Conservation (phyloP, 106 monocot genomes). For the Iris macrosiphon region DNA sequence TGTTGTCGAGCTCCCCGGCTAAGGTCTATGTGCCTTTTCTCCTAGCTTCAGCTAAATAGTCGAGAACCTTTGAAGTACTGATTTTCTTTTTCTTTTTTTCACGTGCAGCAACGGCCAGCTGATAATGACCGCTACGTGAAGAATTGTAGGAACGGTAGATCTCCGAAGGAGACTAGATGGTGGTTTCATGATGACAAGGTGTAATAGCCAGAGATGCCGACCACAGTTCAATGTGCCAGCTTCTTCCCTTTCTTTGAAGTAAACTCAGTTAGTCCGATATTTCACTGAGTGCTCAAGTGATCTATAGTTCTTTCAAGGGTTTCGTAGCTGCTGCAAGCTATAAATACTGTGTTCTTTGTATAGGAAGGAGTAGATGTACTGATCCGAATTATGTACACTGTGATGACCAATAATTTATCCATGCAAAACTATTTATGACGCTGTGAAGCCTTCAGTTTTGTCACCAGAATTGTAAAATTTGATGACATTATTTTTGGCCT, state of each 20-base stretch:
- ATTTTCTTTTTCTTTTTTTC: too few species aligned
- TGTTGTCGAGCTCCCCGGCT: slow-evolving; percentile 52
- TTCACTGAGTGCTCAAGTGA: background rate
- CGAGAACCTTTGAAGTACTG: too few species aligned
- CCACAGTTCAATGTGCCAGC: background rate
- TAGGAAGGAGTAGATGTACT: slow-evolving; percentile 4
- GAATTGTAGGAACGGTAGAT: slow-evolving; percentile 34
- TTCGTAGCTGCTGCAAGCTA: slow-evolving; percentile 1
- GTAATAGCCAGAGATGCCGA: background rate
- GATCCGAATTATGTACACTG: background rate
- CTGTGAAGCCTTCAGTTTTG: too few species aligned
- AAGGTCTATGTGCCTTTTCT: slow-evolving; percentile 26
- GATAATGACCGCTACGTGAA: slow-evolving; percentile 40
- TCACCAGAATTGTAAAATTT: too few species aligned
- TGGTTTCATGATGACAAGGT: slow-evolving; percentile 51
- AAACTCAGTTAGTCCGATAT: background rate
- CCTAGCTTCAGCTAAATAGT: too few species aligned
- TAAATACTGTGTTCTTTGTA: slow-evolving; percentile 4
- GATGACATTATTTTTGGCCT: too few species aligned
- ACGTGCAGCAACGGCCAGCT: slow-evolving; percentile 33
- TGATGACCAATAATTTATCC: too few species aligned
- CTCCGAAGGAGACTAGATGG: slow-evolving; percentile 45
- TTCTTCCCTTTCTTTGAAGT: background rate
- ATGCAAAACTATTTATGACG: too few species aligned
- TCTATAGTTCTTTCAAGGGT: background rate